Base-by-base conservation (phyloP, 2,329 filamentous ascomycete genomes). In the Ilyonectria mors-panacis region DNA sequence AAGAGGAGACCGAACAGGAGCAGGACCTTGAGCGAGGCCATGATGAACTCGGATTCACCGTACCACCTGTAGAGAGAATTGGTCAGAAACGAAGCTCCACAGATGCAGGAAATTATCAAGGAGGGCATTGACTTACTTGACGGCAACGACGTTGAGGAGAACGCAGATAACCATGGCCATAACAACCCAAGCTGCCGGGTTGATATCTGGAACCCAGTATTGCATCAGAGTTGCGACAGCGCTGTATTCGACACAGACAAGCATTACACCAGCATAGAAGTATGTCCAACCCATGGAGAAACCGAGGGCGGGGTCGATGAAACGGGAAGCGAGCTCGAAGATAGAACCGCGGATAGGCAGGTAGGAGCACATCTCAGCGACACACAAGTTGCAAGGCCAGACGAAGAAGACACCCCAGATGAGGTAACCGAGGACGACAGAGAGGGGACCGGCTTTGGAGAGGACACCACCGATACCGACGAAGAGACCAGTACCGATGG, bases 361-460 rank as follows among this genome's bases (percentile, higher is more conserved):
- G 67, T 87, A 88, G 7, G 87, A 84, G 59, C 84, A 85, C 85
- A 90, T 88, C 78, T 90, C 88, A 59, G 86, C 87, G 37, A 89
- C 82, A 69, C 79, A 82, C 67, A 85, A 72, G 77, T 84, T 81
- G 54, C 78, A 75, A 13, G 82, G 83, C 82, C 81, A 85, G 71
- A 84, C 79, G 76, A 81, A 84, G 68, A 81, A 78, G 44, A 82
- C 63, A 54, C 82, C 82, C 82, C 82, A 85, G 73, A 83, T 78
- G 55, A 82, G 71, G 72, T 84, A 85, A 15, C 83, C 83, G 39
- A 85, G 79, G 39, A 85, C 58, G 12, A 85, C 78, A 9, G 82
- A 83, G 56, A 85, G 76, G 8, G 83, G 83, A 28, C 83, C 83
- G 48, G 83, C 80, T 47, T 80, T 76, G 65, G 79, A 78, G 17